phyloP scores from a whole-genome alignment of 768 basidiomycete genomes.

The Xerocomellus amylosporus region DNA sequence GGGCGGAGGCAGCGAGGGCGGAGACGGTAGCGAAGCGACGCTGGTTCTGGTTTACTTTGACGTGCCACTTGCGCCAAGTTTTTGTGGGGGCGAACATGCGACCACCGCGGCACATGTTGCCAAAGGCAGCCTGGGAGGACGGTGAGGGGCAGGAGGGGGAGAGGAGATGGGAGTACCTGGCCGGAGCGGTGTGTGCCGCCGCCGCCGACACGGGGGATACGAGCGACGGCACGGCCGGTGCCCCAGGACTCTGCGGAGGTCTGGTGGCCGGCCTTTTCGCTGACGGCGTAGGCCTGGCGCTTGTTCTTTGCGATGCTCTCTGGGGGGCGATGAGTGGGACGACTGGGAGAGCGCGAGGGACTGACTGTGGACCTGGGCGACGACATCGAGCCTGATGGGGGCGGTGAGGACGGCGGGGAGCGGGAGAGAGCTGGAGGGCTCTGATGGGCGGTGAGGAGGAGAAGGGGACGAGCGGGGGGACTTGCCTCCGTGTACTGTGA shows the following conservation, averaged over 20 bases:
- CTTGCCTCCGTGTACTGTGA: slow-evolving; percentile 78
- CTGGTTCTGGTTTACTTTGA: slow-evolving; percentile 99
- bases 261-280: slow-evolving; percentile 98
- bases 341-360: slow-evolving; percentile 20
- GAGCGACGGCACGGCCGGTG: slow-evolving; percentile 99
- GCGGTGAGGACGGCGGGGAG: slow-evolving; percentile 97
- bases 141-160: slow-evolving; percentile 1
- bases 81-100: slow-evolving; percentile 99
- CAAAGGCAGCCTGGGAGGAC: slow-evolving; percentile 81
- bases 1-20: slow-evolving; percentile 94
- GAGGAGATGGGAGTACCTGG: slow-evolving; percentile 49
- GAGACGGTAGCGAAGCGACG: slow-evolving; percentile 97
- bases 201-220: slow-evolving; percentile 99
- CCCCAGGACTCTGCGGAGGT: slow-evolving; percentile 99
- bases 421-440: slow-evolving; percentile 84
- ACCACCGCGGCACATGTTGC: slow-evolving; percentile 99
- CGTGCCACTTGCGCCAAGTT: slow-evolving; percentile 99
- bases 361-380: slow-evolving; percentile 98
- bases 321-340: slow-evolving; percentile 31
- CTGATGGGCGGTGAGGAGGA: slow-evolving; percentile 35
- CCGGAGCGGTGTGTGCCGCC: slow-evolving; percentile 98
- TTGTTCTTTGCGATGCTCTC: slow-evolving; percentile 98
- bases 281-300: slow-evolving; percentile 95
- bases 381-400: slow-evolving; percentile 98
- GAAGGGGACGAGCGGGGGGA: slow-evolving; percentile 6